Evolutionary conservation across 176 grass and related monocot genomes (phyloP), one percentile per base, ranked within the genome.

Genomic region (Triticum urartu): DNA sequence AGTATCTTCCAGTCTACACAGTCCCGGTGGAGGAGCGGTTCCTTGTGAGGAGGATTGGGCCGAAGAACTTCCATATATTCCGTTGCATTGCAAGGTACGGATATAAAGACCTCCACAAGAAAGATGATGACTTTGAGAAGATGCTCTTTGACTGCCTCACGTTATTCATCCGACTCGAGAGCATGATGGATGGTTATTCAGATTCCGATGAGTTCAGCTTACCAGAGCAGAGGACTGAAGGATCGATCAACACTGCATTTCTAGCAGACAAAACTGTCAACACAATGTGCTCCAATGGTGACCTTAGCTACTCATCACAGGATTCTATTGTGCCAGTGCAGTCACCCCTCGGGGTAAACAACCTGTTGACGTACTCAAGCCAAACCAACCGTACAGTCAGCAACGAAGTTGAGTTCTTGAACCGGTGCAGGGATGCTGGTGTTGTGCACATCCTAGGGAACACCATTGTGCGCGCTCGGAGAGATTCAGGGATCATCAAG

Each of bases 401-500:
- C 38, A 91, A 97, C 12, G 97, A 99, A 74, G 43, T 99, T 62
- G 97, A 94, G 47, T 99, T 93, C 87, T 75, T 99, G 87, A 94
- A 99, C 88, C 77, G 79, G 59, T 99, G 97, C 74, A 96, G 74
- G 87, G 94, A 99, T 63, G 88, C 97, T 11, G 97, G 94, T 24
- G 94, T 98, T 9, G 97, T 98, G 39, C 97, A 98, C 89, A 98
- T 98, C 32, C 92, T 98, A 3, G 97, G 97, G 87, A 98, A 98
- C 84, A 98, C 97, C 11, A 83, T 98, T 28, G 92, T 98, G 79
- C 88, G 89, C 1, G 90, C 97, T 28, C 88, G 89, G 63, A 78
- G 97, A 64, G 90, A 96, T 79, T 89, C 97, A 2, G 88, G 90
- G 34, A 68, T 94, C 54, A n/a, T 96, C 11, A 99, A 99, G 88